Conservation (phyloP, 495 filamentous ascomycete species). For the Choiromyces venosus region DNA sequence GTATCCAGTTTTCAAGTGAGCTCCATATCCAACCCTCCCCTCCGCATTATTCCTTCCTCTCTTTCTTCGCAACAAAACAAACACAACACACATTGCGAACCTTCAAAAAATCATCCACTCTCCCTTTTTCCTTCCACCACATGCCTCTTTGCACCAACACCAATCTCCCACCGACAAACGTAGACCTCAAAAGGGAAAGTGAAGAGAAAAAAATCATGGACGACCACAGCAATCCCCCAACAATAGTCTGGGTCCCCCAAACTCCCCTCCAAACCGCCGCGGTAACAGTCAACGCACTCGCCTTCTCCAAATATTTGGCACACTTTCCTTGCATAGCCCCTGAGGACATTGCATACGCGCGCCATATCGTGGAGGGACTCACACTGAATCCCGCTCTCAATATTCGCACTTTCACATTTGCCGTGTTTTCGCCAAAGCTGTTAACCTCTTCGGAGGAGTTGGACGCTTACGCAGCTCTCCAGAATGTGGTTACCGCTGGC, state of each 20-base stretch:
- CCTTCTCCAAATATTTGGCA: neutral
- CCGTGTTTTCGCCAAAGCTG: neutral
- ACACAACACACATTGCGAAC: neutral
- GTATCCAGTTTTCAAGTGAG: neutral
- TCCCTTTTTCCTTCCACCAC: neutral
- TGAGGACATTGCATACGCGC: neutral
- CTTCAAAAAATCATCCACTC: neutral
- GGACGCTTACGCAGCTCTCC: neutral
- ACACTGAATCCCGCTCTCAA: neutral
- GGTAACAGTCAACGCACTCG: neutral
- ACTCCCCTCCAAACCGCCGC: neutral
- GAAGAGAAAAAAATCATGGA: neutral
- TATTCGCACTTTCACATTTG: neutral
- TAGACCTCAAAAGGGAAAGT: neutral
- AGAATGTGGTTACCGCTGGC: neutral
- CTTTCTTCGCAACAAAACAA: neutral
- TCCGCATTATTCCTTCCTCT: neutral
- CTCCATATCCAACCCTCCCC: neutral
- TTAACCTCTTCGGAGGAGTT: neutral
- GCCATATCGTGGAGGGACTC: neutral
- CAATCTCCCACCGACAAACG: no score
- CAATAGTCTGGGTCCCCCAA: neutral
- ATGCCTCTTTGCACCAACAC: neutral
- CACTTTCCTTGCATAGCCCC: neutral
- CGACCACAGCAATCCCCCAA: neutral